Evolutionary conservation across 306 rosid species (phyloP).

Genomic region (Prunus fruticosa): DNA sequence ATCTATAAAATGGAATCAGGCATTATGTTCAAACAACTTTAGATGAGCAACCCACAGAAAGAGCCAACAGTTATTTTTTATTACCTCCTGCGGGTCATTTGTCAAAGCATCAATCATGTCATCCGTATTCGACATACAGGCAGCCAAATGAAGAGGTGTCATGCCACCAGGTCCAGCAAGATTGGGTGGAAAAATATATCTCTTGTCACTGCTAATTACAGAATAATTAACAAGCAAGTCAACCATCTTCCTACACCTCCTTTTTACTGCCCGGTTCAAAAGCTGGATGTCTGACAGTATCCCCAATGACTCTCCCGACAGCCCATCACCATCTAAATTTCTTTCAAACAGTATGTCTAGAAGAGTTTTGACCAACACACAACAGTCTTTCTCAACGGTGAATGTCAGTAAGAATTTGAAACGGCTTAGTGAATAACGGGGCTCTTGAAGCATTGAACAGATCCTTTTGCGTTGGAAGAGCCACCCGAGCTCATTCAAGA

Average conservation of each 20-base stretch:
- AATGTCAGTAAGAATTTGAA: conserved; percentile 73
- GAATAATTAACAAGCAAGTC: conserved; percentile 66
- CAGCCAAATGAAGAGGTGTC: conserved; percentile 94
- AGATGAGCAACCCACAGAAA: background rate
- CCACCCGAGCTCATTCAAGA: conserved; percentile 94
- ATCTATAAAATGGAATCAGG: background rate
- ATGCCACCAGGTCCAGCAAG: conserved; percentile 71
- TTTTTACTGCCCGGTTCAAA: conserved; percentile 74
- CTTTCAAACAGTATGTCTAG: conserved; percentile 61
- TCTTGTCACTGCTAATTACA: conserved; percentile 36
- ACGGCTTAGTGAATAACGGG: conserved; percentile 58
- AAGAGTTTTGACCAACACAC: conserved; percentile 60
- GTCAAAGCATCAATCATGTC: conserved; percentile 69
- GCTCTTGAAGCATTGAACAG: conserved; percentile 37
- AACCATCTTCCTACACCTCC: conserved; percentile 64
- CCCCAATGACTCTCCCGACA: conserved; percentile 50
- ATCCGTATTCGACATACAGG: conserved; percentile 59
- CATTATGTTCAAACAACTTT: background rate
- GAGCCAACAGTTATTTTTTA: background rate
- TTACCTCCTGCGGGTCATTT: conserved; percentile 85
- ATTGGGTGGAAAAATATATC: conserved; percentile 73
- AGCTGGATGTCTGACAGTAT: conserved; percentile 75
- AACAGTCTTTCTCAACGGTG: conserved; percentile 72
- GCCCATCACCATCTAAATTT: conserved; percentile 44
- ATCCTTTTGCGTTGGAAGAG: conserved; percentile 67